phyloP scores from a whole-genome alignment of 805 yeast species.

The Yamadazyma kitorensis region DNA sequence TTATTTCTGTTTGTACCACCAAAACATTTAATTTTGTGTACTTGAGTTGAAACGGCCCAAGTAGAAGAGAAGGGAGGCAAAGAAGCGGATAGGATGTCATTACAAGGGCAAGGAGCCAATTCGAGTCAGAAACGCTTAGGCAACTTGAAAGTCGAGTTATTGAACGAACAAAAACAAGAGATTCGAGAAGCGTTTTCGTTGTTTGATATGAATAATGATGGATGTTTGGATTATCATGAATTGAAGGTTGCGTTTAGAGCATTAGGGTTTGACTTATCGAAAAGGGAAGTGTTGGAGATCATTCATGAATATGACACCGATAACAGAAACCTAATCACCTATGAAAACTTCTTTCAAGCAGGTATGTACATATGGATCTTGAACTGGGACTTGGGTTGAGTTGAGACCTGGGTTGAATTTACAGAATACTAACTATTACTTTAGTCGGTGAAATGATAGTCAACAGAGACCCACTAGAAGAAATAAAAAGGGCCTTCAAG shows the following conservation, averaged over 20 bases:
- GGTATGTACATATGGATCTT: too few species aligned
- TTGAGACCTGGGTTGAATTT: neutral
- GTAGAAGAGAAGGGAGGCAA: too few species aligned
- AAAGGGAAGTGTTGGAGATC: slow-evolving; percentile 70
- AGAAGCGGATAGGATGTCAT: too few species aligned
- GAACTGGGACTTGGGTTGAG: neutral
- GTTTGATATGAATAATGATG: slow-evolving; percentile 92
- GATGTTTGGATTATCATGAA: slow-evolving; percentile 88
- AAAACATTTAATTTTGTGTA: too few species aligned
- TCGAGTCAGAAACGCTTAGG: slow-evolving; percentile 17
- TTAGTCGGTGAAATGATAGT: slow-evolving; percentile 76
- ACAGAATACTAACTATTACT: slow-evolving; percentile 20
- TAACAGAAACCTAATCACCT: slow-evolving; percentile 66
- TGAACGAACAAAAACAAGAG: slow-evolving; percentile 87
- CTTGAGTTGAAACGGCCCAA: too few species aligned
- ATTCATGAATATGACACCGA: slow-evolving; percentile 81
- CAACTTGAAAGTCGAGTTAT: slow-evolving; percentile 61
- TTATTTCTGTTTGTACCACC: too few species aligned
- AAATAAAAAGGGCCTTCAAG: slow-evolving; percentile 83
- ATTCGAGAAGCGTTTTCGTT: slow-evolving; percentile 87
- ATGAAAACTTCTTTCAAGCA: slow-evolving; percentile 76
- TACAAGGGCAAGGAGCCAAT: slow-evolving; percentile 16
- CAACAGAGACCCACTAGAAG: slow-evolving; percentile 90
- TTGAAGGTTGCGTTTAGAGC: slow-evolving; percentile 92
- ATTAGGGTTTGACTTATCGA: slow-evolving; percentile 79